phyloP scores from a whole-genome alignment of 106 monocot species.

The Dioscorea dumetorum region DNA sequence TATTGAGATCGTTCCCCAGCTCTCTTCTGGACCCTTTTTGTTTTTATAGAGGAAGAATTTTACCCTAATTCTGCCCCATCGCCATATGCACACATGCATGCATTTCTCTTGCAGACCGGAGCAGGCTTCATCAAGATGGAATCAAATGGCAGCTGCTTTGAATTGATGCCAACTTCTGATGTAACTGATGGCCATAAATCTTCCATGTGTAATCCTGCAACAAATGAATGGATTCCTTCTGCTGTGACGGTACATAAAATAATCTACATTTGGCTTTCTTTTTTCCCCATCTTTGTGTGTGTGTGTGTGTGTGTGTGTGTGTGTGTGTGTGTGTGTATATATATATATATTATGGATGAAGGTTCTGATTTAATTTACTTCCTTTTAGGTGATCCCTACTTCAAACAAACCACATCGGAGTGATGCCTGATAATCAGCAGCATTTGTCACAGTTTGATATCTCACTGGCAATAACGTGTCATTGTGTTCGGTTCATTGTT shows the following conservation, averaged over 20 bases:
- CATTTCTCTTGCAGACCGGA: slow-evolving; percentile 43
- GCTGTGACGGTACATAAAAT: slow-evolving; percentile 36
- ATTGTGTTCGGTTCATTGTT: neutral
- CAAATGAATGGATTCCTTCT: slow-evolving; percentile 85
- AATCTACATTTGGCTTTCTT: neutral
- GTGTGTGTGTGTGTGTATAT: no score
- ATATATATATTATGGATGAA: neutral
- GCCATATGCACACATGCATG: neutral
- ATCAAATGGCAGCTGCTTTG: slow-evolving; percentile 11
- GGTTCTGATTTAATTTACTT: neutral
- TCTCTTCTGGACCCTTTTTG: neutral
- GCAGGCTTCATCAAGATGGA: slow-evolving; percentile 77
- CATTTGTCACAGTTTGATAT: neutral
- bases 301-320: no score
- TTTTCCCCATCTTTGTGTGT: slow-evolving; percentile 1
- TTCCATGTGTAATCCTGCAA: slow-evolving; percentile 68
- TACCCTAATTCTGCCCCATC: neutral
- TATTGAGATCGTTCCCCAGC: neutral
- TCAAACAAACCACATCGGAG: slow-evolving; percentile 72
- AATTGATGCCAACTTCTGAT: slow-evolving; percentile 10
- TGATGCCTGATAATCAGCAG: slow-evolving; percentile 29
- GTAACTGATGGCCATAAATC: slow-evolving; percentile 4
- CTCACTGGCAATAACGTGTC: neutral
- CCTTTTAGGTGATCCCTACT: slow-evolving; percentile 41
- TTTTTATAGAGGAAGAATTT: neutral